Conservation (phyloP, 2,329 filamentous ascomycete species). For the Epichloe typhina region DNA sequence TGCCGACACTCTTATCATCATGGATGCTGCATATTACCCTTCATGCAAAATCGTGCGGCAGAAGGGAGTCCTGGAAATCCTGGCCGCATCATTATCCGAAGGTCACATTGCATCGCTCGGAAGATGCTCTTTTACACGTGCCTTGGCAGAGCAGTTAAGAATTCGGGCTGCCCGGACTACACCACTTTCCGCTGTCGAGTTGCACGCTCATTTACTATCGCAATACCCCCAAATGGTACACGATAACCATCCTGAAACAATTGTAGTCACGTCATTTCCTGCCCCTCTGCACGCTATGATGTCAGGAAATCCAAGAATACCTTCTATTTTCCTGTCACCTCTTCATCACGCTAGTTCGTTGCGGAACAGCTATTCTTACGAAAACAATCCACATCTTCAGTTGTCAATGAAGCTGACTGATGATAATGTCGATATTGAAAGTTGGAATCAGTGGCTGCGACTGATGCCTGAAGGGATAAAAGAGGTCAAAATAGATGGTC, state of each 20-base stretch:
- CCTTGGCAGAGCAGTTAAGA: slow-evolving; percentile 35
- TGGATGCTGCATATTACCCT: slow-evolving; percentile 46
- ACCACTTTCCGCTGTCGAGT: slow-evolving; percentile 37
- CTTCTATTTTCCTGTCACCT: slow-evolving; percentile 43
- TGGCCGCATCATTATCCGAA: slow-evolving; percentile 41
- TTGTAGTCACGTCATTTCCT: slow-evolving; percentile 34
- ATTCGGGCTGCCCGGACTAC: slow-evolving; percentile 30
- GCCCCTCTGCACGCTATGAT: slow-evolving; percentile 43
- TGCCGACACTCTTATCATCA: slow-evolving; percentile 42
- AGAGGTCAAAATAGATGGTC: slow-evolving; percentile 42
- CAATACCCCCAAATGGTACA: slow-evolving; percentile 36
- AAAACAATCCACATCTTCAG: slow-evolving; percentile 34
- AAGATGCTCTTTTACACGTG: slow-evolving; percentile 38
- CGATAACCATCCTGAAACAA: slow-evolving; percentile 34
- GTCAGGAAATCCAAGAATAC: slow-evolving; percentile 37
- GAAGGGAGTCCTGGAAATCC: slow-evolving; percentile 40
- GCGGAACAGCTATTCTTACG: slow-evolving; percentile 25
- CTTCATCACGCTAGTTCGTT: slow-evolving; percentile 28
- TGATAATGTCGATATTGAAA: slow-evolving; percentile 37
- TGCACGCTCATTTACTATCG: slow-evolving; percentile 40
- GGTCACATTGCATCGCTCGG: slow-evolving; percentile 34
- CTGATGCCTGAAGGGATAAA: slow-evolving; percentile 43
- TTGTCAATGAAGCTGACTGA: slow-evolving; percentile 38
- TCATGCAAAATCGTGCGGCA: slow-evolving; percentile 38
- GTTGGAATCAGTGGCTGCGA: slow-evolving; percentile 45